Evolutionary conservation across 345 rosid genomes (phyloP).

Genomic region (Ceriops zippeliana): DNA sequence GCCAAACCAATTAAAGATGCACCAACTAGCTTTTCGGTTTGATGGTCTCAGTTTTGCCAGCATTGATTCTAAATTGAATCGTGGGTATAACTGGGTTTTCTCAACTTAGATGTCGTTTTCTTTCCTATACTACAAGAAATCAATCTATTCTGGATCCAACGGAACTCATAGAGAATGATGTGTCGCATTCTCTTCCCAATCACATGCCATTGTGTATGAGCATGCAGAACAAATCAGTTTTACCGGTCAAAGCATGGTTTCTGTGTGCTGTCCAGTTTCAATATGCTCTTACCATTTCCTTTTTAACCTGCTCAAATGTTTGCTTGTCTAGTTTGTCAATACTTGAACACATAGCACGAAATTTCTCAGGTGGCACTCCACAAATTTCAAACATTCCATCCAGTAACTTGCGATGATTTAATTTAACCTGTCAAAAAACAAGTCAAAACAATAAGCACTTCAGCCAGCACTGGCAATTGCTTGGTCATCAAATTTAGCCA

Average conservation of each 20-base stretch:
- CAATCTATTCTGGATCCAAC: no score
- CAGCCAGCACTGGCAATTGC: neutral
- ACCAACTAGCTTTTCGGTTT: no score
- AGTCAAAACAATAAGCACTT: neutral
- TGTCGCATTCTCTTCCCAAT: no score
- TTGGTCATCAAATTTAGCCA: neutral
- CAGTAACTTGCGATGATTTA: constrained; percentile 83
- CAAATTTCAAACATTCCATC: constrained; percentile 97
- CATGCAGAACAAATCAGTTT: neutral
- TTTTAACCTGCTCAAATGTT: constrained; percentile 76
- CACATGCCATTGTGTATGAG: no score
- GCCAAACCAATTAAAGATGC: no score
- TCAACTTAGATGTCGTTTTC: no score
- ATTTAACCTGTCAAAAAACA: constrained; percentile 49
- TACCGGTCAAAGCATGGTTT: neutral
- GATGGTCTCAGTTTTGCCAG: no score
- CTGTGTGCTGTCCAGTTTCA: no score
- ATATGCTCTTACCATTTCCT: constrained; percentile 65
- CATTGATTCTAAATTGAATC: no score
- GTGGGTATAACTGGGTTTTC: no score
- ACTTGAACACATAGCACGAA: constrained; percentile 90
- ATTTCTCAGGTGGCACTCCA: constrained; percentile 88
- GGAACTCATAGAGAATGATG: no score
- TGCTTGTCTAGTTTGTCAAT: constrained; percentile 91
- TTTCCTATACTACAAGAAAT: no score